Conservation (phyloP, 129 eudicot species). For the Logfia minima region DNA sequence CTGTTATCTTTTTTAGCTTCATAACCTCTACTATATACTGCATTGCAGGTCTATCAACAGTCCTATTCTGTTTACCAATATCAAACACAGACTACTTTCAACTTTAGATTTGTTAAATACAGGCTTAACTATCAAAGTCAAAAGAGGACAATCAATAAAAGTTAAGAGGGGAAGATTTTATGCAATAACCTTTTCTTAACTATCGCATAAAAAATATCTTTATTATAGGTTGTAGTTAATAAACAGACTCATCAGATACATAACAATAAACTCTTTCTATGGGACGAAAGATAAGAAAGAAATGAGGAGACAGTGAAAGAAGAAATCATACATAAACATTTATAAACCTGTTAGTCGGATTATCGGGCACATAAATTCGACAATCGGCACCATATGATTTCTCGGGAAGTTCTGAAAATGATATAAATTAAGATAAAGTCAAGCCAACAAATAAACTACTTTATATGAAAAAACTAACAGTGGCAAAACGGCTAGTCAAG, state of each 20-base stretch:
- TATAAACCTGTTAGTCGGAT: slow-evolving; percentile 94
- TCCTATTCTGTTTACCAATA: background rate
- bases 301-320: slow-evolving; percentile 39
- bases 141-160: background rate
- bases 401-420: slow-evolving; percentile 81
- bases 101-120: background rate
- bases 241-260: background rate
- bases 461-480: background rate
- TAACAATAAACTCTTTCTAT: background rate
- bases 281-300: background rate
- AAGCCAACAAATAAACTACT: slow-evolving; percentile 13
- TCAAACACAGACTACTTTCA: too few relatives aligned
- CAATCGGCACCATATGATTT: slow-evolving; percentile 96
- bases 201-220: background rate
- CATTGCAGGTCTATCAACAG: background rate
- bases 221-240: background rate
- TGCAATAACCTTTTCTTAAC: background rate
- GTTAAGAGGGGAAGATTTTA: background rate
- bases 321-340: slow-evolving; percentile 95
- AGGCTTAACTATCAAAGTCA: slow-evolving; percentile 9
- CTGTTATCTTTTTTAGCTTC: background rate
- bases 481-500: background rate
- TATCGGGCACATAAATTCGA: slow-evolving; percentile 81
- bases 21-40: slow-evolving; percentile 2
- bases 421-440: slow-evolving; percentile 4